Percentiles rank a stretch among this genome's conserved stretches.
Conservation (phyloP, 2,329 filamentous ascomycete genomes). For the Dactylellina parvicollis region DNA sequence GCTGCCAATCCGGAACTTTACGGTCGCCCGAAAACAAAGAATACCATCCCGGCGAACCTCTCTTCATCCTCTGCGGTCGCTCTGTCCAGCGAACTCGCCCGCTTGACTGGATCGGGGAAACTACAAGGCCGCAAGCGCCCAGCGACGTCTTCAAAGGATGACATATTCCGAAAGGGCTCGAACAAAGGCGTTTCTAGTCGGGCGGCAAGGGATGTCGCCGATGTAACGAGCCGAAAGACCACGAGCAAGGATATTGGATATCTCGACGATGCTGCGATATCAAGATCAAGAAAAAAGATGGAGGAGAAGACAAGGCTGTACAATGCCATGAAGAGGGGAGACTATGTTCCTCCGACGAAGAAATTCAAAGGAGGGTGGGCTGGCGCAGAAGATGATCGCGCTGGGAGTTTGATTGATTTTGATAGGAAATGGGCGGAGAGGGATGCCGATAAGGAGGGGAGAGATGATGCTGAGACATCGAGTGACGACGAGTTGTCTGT, state of each 20-base stretch:
- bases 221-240: conserved; percentile 62
- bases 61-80: conserved; percentile 78
- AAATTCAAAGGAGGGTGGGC: conserved; percentile 41
- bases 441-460: conserved; percentile 61
- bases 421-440: conserved; percentile 92
- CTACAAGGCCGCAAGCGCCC: conserved; percentile 40
- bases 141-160: conserved; percentile 39
- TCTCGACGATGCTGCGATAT: conserved; percentile 69
- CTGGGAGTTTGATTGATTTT: conserved; percentile 84
- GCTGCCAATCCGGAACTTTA: conserved; percentile 70
- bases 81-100: conserved; percentile 85
- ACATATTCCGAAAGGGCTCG: conserved; percentile 64
- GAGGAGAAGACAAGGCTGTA: conserved; percentile 90
- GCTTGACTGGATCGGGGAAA: conserved; percentile 55
- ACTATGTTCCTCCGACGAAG: conserved; percentile 69
- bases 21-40: conserved; percentile 76
- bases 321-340: conserved; percentile 87
- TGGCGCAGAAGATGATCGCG: conserved; percentile 68
- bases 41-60: conserved; percentile 67
- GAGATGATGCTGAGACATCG: conserved; percentile 38
- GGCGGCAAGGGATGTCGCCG: conserved; percentile 69
- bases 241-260: conserved; percentile 71
- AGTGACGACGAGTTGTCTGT: conserved; percentile 60
- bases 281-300: conserved; percentile 80
- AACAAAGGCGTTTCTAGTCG: conserved; percentile 72